These are phyloP conservation scores for Diphasiastrum complanatum DNA, from an alignment of 83 land plant genomes.

Conservation along the genomic window DNA sequence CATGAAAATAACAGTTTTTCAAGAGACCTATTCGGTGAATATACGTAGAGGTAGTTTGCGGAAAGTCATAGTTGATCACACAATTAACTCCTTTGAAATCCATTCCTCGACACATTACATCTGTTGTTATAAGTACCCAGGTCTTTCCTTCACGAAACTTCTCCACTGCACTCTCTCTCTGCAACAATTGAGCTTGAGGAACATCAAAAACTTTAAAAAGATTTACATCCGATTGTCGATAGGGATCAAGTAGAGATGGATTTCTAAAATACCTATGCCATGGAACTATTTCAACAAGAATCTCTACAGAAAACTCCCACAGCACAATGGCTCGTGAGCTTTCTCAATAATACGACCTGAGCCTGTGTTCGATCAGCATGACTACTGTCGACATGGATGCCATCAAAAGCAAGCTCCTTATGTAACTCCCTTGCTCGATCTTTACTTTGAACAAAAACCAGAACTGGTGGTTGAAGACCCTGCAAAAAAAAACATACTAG, in stretches of 20 bases:
- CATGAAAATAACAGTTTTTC: neutral
- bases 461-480: constrained; percentile 74
- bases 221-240: constrained; percentile 3
- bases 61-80: constrained; percentile 95
- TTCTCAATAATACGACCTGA: constrained; percentile 38
- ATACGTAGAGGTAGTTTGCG: constrained; percentile 69
- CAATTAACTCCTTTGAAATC: constrained; percentile 96
- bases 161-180: constrained; percentile 86
- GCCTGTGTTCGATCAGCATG: constrained; percentile 82
- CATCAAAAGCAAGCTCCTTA: constrained; percentile 57
- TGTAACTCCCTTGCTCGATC: constrained; percentile 88
- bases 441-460: constrained; percentile 90
- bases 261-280: neutral
- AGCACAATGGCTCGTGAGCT: too few relatives aligned
- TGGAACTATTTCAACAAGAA: neutral
- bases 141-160: constrained; percentile 87
- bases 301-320: too few relatives aligned
- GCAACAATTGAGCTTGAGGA: constrained; percentile 10
- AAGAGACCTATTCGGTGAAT: constrained; percentile 89
- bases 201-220: neutral
- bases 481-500: constrained; percentile 22
- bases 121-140: constrained; percentile 95
- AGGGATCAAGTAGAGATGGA: neutral
- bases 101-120: constrained; percentile 88
- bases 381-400: constrained; percentile 63